These are phyloP conservation scores for Corchorus olitorius DNA, from an alignment of 345 rosid genomes.

Conservation along the genomic window DNA sequence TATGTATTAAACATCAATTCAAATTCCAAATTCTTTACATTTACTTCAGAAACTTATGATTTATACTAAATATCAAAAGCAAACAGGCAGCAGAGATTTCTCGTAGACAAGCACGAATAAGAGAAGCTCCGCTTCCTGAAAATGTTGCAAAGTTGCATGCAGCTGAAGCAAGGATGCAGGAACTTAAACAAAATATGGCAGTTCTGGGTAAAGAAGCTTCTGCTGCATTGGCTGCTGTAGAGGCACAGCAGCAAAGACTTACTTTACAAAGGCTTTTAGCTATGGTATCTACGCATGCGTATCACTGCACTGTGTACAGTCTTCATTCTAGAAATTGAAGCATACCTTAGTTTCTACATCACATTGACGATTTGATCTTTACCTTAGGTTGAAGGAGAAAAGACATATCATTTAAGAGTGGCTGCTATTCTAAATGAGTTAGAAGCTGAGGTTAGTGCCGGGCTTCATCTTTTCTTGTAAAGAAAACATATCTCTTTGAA, in stretches of 20 bases:
- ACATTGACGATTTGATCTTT: constrained; percentile 20
- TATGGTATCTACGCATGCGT: constrained; percentile 51
- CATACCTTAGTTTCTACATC: neutral
- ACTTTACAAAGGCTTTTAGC: constrained; percentile 93
- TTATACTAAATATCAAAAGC: constrained; percentile 37
- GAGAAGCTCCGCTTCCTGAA: constrained; percentile 86
- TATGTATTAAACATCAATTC: constrained; percentile 10
- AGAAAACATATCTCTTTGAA: constrained; percentile 8
- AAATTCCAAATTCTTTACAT: constrained; percentile 11
- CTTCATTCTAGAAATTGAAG: constrained; percentile 10
- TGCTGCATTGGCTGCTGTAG: constrained; percentile 95
- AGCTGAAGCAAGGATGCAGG: constrained; percentile 85
- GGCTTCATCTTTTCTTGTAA: neutral
- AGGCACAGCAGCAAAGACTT: constrained; percentile 86
- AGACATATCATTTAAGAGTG: constrained; percentile 75
- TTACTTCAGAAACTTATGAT: constrained; percentile 30
- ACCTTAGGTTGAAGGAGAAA: constrained; percentile 91
- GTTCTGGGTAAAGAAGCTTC: constrained; percentile 97
- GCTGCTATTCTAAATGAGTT: constrained; percentile 92
- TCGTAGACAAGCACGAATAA: constrained; percentile 76
- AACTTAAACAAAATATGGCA: constrained; percentile 87
- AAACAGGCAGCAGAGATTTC: constrained; percentile 78
- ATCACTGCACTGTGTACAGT: neutral
- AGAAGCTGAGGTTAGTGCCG: constrained; percentile 91
- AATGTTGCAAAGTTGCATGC: constrained; percentile 89